A percentile compares a stretch with the other conserved stretches of the same genome.
Evolutionary conservation across 2,329 filamentous ascomycete species (phyloP).

Genomic region (Daldinia sp.): DNA sequence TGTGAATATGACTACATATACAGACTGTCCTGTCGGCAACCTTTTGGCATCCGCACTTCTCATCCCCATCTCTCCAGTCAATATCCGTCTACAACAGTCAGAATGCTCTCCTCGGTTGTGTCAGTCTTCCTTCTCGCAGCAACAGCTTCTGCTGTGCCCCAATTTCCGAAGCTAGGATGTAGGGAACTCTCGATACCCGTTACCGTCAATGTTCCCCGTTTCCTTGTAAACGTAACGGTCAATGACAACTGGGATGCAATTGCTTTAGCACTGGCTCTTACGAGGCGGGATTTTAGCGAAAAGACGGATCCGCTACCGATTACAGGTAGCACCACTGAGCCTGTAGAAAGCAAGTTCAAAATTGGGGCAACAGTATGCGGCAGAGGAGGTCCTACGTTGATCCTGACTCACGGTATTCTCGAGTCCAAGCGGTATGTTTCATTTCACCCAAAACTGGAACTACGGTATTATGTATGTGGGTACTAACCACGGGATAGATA

Average conservation of each 20-base stretch:
- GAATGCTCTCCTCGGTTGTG: constrained; percentile 23
- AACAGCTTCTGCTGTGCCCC: constrained; percentile 5
- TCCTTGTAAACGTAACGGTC: constrained; percentile 39
- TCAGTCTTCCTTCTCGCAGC: constrained; percentile 17
- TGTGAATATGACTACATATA: background rate
- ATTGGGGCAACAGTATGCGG: constrained; percentile 45
- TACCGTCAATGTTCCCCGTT: constrained; percentile 42
- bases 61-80: background rate
- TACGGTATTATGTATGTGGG: background rate
- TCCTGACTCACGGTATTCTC: constrained; percentile 45
- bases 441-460: background rate
- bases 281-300: constrained; percentile 38
- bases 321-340: constrained; percentile 29
- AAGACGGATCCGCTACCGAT: constrained; percentile 40
- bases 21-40: background rate
- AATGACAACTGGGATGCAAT: constrained; percentile 45
- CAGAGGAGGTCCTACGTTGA: constrained; percentile 38
- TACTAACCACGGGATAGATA: constrained; percentile 35
- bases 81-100: background rate
- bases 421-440: constrained; percentile 44
- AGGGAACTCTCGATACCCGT: constrained; percentile 42
- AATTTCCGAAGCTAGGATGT: constrained; percentile 28
- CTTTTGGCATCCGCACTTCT: background rate
- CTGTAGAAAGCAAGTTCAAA: constrained; percentile 40
- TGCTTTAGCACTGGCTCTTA: constrained; percentile 43